These are phyloP conservation scores for Syzygium aromaticum DNA, from an alignment of 345 rosid species.

Conservation along the genomic window DNA sequence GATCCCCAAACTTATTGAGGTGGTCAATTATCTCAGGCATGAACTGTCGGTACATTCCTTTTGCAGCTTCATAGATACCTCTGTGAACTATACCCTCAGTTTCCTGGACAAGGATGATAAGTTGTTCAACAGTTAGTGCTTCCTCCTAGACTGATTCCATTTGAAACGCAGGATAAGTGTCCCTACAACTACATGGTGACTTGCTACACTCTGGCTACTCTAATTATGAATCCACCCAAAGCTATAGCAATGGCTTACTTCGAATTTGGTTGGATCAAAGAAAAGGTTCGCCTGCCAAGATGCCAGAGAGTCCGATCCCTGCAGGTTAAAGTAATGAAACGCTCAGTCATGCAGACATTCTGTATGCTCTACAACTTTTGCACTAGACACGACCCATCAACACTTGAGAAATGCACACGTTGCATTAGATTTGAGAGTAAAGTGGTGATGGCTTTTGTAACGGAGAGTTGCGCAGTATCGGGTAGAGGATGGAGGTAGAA, in stretches of 20 bases:
- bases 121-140: neutral
- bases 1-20: slow-evolving; percentile 44
- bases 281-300: slow-evolving; percentile 94
- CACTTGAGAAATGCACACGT: neutral
- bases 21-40: slow-evolving; percentile 68
- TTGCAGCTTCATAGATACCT: slow-evolving; percentile 95
- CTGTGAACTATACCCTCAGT: slow-evolving; percentile 81
- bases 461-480: neutral
- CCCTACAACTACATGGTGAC: neutral
- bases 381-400: neutral
- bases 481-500: neutral
- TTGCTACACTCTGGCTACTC: neutral
- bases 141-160: neutral
- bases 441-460: neutral
- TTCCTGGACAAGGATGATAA: slow-evolving; percentile 26
- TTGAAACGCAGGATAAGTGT: neutral
- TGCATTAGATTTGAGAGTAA: neutral
- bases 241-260: slow-evolving; percentile 26
- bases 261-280: slow-evolving; percentile 81
- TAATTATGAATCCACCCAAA: neutral
- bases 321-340: neutral
- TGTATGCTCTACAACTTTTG: neutral
- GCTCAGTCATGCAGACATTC: neutral
- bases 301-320: slow-evolving; percentile 90
- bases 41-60: slow-evolving; percentile 75